Evolutionary conservation across 2,329 filamentous ascomycete species (phyloP).

Genomic region (Ophiocordyceps australis): DNA sequence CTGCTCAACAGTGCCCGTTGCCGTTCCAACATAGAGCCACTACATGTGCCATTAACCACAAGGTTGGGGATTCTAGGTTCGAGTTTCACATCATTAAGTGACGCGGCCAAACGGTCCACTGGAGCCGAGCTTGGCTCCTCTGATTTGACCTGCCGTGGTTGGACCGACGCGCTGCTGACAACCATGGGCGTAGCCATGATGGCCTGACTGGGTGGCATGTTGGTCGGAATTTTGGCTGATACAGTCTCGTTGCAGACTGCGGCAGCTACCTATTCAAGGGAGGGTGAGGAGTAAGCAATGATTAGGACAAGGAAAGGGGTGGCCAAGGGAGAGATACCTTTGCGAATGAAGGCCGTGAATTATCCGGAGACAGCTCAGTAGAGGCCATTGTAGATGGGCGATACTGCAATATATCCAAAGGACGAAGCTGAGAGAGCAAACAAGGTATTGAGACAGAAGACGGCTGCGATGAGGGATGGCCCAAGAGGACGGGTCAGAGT

Average conservation of each 20-base stretch:
- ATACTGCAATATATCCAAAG: conserved; percentile 7
- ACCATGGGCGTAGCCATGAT: conserved; percentile 3
- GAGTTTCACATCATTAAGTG: conserved; percentile 13
- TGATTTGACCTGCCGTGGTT: conserved; percentile 3
- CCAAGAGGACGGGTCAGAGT: conserved; percentile 1
- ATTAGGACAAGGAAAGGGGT: neutral
- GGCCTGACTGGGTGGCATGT: conserved; percentile 7
- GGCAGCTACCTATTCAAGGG: conserved; percentile 27
- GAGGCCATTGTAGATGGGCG: conserved; percentile 23
- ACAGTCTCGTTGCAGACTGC: conserved; percentile 14
- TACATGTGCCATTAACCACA: conserved; percentile 31
- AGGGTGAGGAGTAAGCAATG: neutral
- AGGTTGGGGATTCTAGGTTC: conserved; percentile 17
- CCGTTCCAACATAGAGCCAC: conserved; percentile 20
- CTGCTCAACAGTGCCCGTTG: conserved; percentile 14
- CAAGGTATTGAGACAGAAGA: conserved; percentile 3
- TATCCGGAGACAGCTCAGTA: conserved; percentile 24
- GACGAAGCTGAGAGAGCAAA: conserved; percentile 5
- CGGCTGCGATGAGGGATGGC: conserved; percentile 2
- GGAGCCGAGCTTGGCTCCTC: conserved; percentile 5
- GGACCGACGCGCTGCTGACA: conserved; percentile 1
- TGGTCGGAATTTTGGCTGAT: conserved; percentile 1
- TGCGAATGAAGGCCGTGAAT: conserved; percentile 52
- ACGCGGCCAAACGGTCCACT: conserved; percentile 9
- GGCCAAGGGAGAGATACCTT: conserved; percentile 33